phyloP scores from a whole-genome alignment of 305 asterid species.

The Euphrasia arctica region DNA sequence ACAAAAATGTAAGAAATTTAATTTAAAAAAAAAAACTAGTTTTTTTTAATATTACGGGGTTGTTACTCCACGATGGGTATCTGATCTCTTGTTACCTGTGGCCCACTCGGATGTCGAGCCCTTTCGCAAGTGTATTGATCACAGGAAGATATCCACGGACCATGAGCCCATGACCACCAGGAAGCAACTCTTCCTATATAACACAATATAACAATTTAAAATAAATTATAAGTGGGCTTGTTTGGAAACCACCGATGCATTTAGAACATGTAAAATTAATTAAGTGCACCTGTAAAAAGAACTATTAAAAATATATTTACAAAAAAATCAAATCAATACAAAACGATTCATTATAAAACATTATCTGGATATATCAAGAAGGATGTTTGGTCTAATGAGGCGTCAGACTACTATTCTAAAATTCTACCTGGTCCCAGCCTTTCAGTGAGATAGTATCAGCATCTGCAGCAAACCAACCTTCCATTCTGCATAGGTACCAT shows the following conservation, averaged over 20 bases:
- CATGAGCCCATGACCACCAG: constrained; percentile 98
- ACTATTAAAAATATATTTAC: background rate
- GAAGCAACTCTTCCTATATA: constrained; percentile 82
- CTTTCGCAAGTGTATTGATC: constrained; percentile 86
- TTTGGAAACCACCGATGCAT: background rate
- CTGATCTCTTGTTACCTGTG: constrained; percentile 53
- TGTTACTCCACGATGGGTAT: background rate
- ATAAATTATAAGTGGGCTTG: background rate
- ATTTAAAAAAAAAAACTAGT: background rate
- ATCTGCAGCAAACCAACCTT: constrained; percentile 99
- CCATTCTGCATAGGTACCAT: constrained; percentile 99
- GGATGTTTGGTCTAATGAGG: no score
- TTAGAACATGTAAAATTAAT: background rate
- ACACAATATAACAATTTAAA: constrained; percentile 15
- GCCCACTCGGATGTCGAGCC: constrained; percentile 83
- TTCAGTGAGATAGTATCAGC: constrained; percentile 90
- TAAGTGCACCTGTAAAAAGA: background rate
- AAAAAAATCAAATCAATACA: no score
- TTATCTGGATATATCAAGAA: no score
- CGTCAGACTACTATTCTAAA: no score
- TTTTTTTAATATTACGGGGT: background rate
- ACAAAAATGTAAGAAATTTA: constrained; percentile 3
- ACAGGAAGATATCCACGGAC: constrained; percentile 96
- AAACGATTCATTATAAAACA: no score
- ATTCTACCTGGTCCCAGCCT: constrained; percentile 89